phyloP scores from a whole-genome alignment of 495 filamentous ascomycete genomes.

The Talaromyces wortmannii region DNA sequence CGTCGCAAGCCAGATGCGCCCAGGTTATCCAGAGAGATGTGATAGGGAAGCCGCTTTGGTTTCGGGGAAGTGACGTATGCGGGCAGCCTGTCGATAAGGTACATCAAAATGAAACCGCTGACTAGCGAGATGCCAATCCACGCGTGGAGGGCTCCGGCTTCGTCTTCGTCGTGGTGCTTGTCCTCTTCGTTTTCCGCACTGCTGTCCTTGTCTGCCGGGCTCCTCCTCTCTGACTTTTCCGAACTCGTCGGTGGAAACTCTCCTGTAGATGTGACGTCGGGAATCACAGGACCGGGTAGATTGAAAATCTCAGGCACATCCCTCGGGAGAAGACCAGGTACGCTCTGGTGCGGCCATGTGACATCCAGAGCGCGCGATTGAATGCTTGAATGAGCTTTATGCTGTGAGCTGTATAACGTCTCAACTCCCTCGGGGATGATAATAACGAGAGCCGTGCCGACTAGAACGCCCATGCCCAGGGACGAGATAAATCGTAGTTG shows the following conservation, averaged over 20 bases:
- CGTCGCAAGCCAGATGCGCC: constrained; percentile 44
- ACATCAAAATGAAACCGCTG: constrained; percentile 92
- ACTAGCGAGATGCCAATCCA: constrained; percentile 83
- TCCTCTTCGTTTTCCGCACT: constrained; percentile 36
- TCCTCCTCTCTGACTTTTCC: constrained; percentile 12
- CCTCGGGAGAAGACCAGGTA: constrained; percentile 10
- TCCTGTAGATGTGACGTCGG: constrained; percentile 5
- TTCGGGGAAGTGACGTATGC: constrained; percentile 55
- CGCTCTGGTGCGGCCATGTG: constrained; percentile 23
- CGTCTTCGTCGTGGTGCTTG: constrained; percentile 18
- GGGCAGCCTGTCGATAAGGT: constrained; percentile 85
- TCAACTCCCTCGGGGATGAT: constrained; percentile 98
- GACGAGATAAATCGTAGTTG: constrained; percentile 86
- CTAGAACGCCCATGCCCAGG: constrained; percentile 88
- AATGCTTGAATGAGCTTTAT: constrained; percentile 22
- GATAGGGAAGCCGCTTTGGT: constrained; percentile 46
- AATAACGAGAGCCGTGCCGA: constrained; percentile 90
- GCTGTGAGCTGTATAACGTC: constrained; percentile 65
- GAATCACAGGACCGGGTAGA: constrained; percentile 16
- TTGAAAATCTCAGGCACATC: constrained; percentile 5
- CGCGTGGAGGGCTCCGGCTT: constrained; percentile 51
- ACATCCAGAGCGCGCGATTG: constrained; percentile 18
- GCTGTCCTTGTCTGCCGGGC: constrained; percentile 15
- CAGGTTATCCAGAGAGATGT: constrained; percentile 80
- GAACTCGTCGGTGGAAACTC: constrained; percentile 1